Conservation (phyloP, 169 alveolate species). For the Sarcocystis neurona region DNA sequence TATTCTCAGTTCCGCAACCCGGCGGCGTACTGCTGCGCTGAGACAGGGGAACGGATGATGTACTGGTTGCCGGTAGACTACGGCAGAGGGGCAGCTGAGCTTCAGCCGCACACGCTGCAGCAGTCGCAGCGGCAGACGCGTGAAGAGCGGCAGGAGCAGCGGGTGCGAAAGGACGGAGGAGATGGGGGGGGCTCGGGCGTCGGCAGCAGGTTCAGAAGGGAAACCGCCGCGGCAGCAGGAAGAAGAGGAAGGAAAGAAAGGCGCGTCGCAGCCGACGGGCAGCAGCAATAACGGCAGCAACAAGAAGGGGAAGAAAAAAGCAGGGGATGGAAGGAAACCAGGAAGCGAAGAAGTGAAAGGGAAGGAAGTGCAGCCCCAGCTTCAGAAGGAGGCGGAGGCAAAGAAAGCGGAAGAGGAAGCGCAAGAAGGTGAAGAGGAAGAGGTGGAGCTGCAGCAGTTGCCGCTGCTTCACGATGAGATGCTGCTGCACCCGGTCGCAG, state of each 20-base stretch:
- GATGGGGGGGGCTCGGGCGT: not conserved
- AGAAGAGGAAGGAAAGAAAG: not conserved
- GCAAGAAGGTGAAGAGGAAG: slow-evolving; percentile 30
- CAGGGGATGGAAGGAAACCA: not conserved
- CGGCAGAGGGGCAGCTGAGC: not conserved
- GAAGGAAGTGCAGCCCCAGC: not conserved
- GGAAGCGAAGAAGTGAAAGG: no score
- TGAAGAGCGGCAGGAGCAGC: no score
- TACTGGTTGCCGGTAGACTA: slow-evolving; percentile 60
- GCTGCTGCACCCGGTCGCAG: slow-evolving; percentile 65
- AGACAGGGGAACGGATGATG: slow-evolving; percentile 57
- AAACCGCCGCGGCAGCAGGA: slow-evolving; percentile 17
- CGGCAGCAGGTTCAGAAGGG: not conserved
- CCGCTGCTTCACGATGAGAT: slow-evolving; percentile 67
- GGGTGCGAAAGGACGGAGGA: no score
- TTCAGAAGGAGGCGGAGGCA: not conserved
- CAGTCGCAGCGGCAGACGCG: no score
- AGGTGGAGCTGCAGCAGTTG: slow-evolving; percentile 30
- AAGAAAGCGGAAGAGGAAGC: not conserved
- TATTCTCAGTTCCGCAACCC: slow-evolving; percentile 63
- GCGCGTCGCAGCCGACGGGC: not conserved
- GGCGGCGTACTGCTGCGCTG: slow-evolving; percentile 66
- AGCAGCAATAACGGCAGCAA: not conserved
- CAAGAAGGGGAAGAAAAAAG: not conserved
- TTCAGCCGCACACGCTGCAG: no score